Base-by-base conservation (phyloP, 2,329 filamentous ascomycete genomes). In the Ophiosphaerella narmari region DNA sequence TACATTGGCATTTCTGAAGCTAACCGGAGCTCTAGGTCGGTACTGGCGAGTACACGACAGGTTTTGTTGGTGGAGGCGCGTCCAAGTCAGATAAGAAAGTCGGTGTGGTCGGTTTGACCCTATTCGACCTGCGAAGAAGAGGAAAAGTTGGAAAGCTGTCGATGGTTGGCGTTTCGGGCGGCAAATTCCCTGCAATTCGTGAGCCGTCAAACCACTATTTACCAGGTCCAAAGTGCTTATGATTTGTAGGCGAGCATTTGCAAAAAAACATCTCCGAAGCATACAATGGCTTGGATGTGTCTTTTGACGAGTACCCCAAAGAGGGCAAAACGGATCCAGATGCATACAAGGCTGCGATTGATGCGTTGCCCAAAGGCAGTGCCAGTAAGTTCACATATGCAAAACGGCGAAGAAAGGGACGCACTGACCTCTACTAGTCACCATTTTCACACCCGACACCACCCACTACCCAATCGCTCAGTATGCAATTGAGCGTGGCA, bases 11-110 rank as follows among this genome's bases (percentile, higher is more conserved):
- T 21, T 16, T 26, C 13, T n/a, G n/a, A 33, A 39, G 48, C 59
- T 62, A 41, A 66, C 42, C 7, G 34, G 29, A 29, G 23, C 34
- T 42, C 24, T 43, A 74, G 88, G 84, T 96, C 51, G 92, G 92
- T 59, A 96, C 92, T 9, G 93, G 92, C 67, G 92, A 97, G 82
- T 97, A 97, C 81, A 97, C 93, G 65, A 97, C 93, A 37, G 92
- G 92, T 50, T 97, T 94, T 64, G 91, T 96, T 49, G 91, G 90
- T 50, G 87, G 86, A 53, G 88, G 87, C 52, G 88, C 86, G 43
- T 96, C 91, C 4, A 87, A 84, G 9, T 96, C 91, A 42, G 93
- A 97, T 81, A 97, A 97, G 80, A 97, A 97, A 75, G 89, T 97
- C 42, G 92, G 93, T 50, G 93, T 97, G 8, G 92, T 97, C 14